Conservation (phyloP, 2,329 filamentous ascomycete genomes). For the Oidium heveae region DNA sequence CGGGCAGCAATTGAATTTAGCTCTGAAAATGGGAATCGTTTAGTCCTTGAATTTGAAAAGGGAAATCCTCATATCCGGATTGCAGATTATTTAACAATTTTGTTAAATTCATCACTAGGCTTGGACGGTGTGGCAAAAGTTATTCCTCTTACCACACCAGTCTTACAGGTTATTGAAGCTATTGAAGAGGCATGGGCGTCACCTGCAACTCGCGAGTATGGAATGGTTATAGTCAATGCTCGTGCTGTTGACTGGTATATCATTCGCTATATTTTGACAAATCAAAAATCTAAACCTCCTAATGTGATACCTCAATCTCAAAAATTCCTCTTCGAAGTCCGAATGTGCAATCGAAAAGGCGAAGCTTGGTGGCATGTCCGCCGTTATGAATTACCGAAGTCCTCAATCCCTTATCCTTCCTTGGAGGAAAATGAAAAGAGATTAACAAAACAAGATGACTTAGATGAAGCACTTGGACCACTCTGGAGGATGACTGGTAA, state of each 20-base stretch:
- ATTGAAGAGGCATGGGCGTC: conserved; percentile 29
- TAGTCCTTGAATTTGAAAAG: conserved; percentile 32
- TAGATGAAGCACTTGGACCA: conserved; percentile 18
- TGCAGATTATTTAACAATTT: conserved; percentile 27
- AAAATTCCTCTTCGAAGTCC: conserved; percentile 26
- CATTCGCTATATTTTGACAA: conserved; percentile 24
- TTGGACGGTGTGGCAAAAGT: conserved; percentile 27
- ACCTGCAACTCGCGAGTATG: conserved; percentile 16
- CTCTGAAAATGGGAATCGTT: conserved; percentile 17
- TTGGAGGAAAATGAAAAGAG: conserved; percentile 5
- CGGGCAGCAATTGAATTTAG: conserved; percentile 32
- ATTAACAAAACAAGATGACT: conserved; percentile 7
- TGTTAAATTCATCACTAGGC: conserved; percentile 26
- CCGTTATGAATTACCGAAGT: conserved; percentile 3
- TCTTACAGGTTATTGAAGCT: conserved; percentile 33
- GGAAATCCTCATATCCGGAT: conserved; percentile 44
- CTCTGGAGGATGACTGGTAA: conserved; percentile 22
- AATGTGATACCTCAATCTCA: conserved; percentile 9
- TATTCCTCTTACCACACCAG: conserved; percentile 34
- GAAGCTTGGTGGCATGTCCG: conserved; percentile 15
- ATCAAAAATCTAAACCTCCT: background rate
- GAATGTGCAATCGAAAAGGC: conserved; percentile 22
- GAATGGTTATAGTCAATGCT: conserved; percentile 25
- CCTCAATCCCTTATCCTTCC: background rate
- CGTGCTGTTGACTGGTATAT: conserved; percentile 30